Evolutionary conservation across 805 yeast genomes (phyloP).

Genomic region (Candida xyloterini): DNA sequence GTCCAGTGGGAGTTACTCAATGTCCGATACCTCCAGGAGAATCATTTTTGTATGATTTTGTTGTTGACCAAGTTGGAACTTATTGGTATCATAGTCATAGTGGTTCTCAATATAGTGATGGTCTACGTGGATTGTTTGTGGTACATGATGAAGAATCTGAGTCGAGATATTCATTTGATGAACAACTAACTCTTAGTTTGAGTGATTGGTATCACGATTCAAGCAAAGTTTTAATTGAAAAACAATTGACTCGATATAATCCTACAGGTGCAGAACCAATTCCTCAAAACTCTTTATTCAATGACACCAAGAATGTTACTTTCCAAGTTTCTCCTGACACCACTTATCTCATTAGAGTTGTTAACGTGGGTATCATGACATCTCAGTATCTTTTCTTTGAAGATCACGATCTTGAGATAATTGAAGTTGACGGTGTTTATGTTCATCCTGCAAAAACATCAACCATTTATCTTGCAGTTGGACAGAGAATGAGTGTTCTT

Average conservation of each 20-base stretch:
- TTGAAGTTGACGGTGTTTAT: constrained; percentile 73
- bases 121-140: constrained; percentile 65
- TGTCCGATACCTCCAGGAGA: constrained; percentile 74
- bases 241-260: constrained; percentile 60
- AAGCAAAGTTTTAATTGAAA: constrained; percentile 42
- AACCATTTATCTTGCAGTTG: constrained; percentile 65
- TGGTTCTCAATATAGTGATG: constrained; percentile 77
- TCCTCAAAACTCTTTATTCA: constrained; percentile 63
- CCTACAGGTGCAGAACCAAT: constrained; percentile 87
- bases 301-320: constrained; percentile 58
- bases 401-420: constrained; percentile 67
- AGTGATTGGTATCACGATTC: constrained; percentile 64
- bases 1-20: constrained; percentile 76
- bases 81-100: constrained; percentile 84
- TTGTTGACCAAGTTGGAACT: constrained; percentile 71
- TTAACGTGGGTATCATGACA: constrained; percentile 69
- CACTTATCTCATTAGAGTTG: constrained; percentile 62
- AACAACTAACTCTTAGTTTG: constrained; percentile 54
- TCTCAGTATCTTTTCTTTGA: constrained; percentile 68
- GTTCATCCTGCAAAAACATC: constrained; percentile 56
- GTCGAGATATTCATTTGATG: constrained; percentile 57
- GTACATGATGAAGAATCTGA: constrained; percentile 51
- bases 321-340: constrained; percentile 55
- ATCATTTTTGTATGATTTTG: constrained; percentile 66
- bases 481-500: constrained; percentile 76